These are phyloP conservation scores for Dillenia turbinata DNA, from an alignment of 164 flowering plant species.

Conservation along the genomic window DNA sequence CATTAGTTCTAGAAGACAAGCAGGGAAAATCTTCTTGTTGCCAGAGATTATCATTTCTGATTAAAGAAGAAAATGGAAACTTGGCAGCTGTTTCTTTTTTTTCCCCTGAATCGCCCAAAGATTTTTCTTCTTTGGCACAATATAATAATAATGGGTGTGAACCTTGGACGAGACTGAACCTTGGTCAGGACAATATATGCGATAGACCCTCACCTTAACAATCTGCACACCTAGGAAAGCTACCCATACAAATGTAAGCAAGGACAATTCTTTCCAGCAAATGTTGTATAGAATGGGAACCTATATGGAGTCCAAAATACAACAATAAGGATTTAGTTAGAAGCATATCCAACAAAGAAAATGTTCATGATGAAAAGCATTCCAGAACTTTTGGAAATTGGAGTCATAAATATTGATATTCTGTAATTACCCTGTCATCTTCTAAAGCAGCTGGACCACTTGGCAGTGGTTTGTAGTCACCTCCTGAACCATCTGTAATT, in stretches of 20 bases:
- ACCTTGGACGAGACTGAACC: not conserved
- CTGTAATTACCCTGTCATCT: slow-evolving; percentile 35
- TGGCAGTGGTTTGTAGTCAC: slow-evolving; percentile 42
- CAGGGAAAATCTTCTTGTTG: no score
- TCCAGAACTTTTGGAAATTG: not conserved
- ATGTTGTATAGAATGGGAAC: slow-evolving; percentile 45
- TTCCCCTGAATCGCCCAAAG: no score
- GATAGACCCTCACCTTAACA: slow-evolving; percentile 33
- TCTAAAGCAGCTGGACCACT: slow-evolving; percentile 27
- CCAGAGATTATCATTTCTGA: no score
- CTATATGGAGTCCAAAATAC: slow-evolving; percentile 23
- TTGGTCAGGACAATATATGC: not conserved
- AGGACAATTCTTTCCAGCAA: slow-evolving; percentile 51
- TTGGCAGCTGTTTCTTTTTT: no score
- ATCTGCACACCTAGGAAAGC: slow-evolving; percentile 62
- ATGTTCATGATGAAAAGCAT: no score
- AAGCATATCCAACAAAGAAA: no score
- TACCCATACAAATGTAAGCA: slow-evolving; percentile 65
- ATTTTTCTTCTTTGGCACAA: not conserved
- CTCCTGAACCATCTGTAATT: slow-evolving; percentile 31
- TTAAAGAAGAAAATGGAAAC: no score
- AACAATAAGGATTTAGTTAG: not conserved
- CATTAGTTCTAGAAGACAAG: no score
- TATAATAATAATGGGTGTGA: not conserved
- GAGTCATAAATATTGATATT: not conserved